Base-by-base conservation (phyloP, 345 rosid genomes). In the Gossypium australe region DNA sequence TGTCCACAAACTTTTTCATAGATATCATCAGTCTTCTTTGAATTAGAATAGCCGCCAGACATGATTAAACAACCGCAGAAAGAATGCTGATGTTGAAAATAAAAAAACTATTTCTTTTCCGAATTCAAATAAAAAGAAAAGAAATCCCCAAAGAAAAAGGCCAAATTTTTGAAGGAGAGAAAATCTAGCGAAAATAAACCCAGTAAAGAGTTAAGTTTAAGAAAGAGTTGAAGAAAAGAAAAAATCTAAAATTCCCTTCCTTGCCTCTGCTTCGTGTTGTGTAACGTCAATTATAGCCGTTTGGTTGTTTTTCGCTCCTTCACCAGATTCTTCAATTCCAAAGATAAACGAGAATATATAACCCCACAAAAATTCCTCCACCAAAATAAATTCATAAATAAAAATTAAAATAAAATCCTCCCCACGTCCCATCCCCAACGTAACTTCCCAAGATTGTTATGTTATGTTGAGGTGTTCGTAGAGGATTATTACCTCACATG, bases 21-120 rank as follows among this genome's bases (percentile, higher is more conserved):
- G 7, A 89, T 80, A 81, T 86, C 97, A 80, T 92, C 97, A 61
- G 97, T 88, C 83, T 94, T 94, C 92, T 94, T 94, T 51, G 93
- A 94, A 85, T 76, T 88, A 78, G 82, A 88, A 75, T 89, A 87
- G 18, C 65, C 78, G 27, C 44, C 67, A 24, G 78, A 55, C 78
- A 75, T 75, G 72, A 67, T 75, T 75, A 53, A 11, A 45, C n/a
- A 5, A 13, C 43, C 20, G 3, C 10, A 70, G 12, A 9, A 70
- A 52, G 34, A 22, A 25, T 44, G 55, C 44, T 38, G 51, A 78
- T 57, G 20, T 9, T 11, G 41, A 34, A 34, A 34, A 34, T 34
- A 34, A 34, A 9, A 9, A 60, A 27, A 29, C 25, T 38, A 52
- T 67, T 68, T 70, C 81, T 58, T 82, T 72, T 48, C 48, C 63